Conservation (phyloP, 495 filamentous ascomycete genomes). For the Podospora appendiculata region DNA sequence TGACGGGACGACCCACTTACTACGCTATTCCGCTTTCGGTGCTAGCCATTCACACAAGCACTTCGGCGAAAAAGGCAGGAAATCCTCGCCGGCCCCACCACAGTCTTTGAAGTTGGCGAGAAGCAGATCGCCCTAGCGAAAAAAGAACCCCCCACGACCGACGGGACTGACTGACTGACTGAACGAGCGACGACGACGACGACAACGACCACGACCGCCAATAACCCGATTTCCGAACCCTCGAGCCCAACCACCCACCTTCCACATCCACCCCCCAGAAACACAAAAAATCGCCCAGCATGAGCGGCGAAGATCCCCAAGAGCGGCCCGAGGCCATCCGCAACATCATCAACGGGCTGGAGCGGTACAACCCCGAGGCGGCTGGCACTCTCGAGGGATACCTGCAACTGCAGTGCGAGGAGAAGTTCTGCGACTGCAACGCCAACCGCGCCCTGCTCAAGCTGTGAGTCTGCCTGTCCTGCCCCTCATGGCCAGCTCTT, state of each 20-base stretch:
- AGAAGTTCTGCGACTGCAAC: conserved; percentile 87
- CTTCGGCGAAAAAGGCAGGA: conserved; percentile 13
- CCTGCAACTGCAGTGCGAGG: conserved; percentile 89
- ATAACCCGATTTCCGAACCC: not conserved
- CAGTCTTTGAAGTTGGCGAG: conserved; percentile 11
- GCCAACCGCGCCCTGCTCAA: conserved; percentile 94
- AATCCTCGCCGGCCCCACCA: conserved; percentile 22
- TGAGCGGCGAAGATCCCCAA: conserved; percentile 48
- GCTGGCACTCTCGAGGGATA: conserved; percentile 92
- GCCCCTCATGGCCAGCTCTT: not conserved
- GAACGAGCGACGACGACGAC: not conserved
- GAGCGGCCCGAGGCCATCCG: conserved; percentile 85
- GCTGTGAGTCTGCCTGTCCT: conserved; percentile 62
- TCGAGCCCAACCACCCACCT: not conserved
- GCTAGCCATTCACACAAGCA: conserved; percentile 11
- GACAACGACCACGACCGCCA: not conserved
- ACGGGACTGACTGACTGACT: not conserved
- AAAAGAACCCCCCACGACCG: not conserved
- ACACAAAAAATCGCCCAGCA: conserved; percentile 24
- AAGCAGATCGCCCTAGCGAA: conserved; percentile 15
- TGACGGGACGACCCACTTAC: not conserved
- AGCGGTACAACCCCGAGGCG: conserved; percentile 98
- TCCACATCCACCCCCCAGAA: conserved; percentile 6
- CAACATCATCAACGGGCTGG: conserved; percentile 85
- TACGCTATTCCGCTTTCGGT: conserved; percentile 17